Percentiles rank a stretch among this genome's conserved stretches.
phyloP scores from a whole-genome alignment of 2,329 filamentous ascomycete species.

The Nannizziopsis barbatae region DNA sequence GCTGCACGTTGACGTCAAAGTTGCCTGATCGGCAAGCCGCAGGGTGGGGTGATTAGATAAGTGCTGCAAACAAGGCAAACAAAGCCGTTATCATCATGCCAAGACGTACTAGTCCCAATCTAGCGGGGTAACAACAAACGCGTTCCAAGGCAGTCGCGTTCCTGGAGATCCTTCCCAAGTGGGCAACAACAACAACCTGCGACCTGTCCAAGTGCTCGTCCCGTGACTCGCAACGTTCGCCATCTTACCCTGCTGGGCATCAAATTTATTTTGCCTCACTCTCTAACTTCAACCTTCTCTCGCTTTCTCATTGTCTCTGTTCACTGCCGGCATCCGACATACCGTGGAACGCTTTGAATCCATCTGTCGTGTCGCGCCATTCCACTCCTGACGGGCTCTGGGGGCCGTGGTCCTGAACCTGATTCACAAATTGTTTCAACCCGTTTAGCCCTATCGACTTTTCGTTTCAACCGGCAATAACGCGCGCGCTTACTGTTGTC shows the following conservation, averaged over 20 bases:
- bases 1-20: neutral
- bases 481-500: conserved; percentile 3
- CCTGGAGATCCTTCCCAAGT: conserved; percentile 7
- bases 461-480: neutral
- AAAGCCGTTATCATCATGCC: conserved; percentile 4
- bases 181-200: conserved; percentile 5
- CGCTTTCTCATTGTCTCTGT: neutral
- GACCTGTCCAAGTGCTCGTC: neutral
- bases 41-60: conserved; percentile 4
- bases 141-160: conserved; percentile 6
- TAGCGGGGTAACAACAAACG: conserved; percentile 10
- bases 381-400: neutral
- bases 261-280: neutral
- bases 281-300: neutral
- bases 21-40: neutral
- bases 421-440: conserved; percentile 8
- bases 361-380: conserved; percentile 5
- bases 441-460: neutral
- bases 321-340: neutral
- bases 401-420: neutral
- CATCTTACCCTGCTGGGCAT: neutral
- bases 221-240: conserved; percentile 6
- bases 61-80: conserved; percentile 5
- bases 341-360: neutral
- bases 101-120: conserved; percentile 6